phyloP scores from a whole-genome alignment of 129 eudicot genomes.

The Gnaphalium uliginosum region DNA sequence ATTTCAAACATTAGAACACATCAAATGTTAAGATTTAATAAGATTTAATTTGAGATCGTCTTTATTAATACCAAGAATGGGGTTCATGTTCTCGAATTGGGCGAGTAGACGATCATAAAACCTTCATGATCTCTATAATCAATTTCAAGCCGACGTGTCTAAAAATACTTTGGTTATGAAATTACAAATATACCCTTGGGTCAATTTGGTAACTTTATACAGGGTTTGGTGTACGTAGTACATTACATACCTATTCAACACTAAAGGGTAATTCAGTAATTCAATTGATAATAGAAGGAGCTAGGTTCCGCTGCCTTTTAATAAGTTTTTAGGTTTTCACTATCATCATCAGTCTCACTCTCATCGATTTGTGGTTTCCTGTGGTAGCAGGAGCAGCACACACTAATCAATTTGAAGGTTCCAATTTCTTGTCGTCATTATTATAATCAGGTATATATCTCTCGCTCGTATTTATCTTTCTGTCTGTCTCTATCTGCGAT shows the following conservation, averaged over 20 bases:
- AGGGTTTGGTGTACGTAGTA: background rate
- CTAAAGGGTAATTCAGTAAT: slow-evolving; percentile 24
- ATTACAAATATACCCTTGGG: background rate
- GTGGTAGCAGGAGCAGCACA: slow-evolving; percentile 12
- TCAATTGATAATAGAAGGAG: slow-evolving; percentile 25
- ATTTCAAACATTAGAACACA: no score
- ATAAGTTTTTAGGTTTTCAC: slow-evolving; percentile 29
- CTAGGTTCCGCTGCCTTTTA: slow-evolving; percentile 39
- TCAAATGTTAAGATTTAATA: no score
- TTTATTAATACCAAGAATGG: no score
- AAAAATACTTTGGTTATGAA: no score
- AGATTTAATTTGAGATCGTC: no score
- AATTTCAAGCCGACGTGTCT: no score
- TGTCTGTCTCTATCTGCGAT: background rate
- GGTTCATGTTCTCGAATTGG: no score
- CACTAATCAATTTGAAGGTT: background rate
- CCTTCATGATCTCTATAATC: no score
- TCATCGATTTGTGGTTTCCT: slow-evolving; percentile 33
- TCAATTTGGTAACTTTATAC: background rate
- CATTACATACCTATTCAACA: background rate
- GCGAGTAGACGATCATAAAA: no score
- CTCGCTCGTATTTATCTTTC: background rate
- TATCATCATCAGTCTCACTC: slow-evolving; percentile 6
- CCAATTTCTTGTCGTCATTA: background rate
- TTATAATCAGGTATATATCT: slow-evolving; percentile 17